These are phyloP conservation scores for Daphne laureola DNA, from an alignment of 441 rosid species.

Conservation along the genomic window DNA sequence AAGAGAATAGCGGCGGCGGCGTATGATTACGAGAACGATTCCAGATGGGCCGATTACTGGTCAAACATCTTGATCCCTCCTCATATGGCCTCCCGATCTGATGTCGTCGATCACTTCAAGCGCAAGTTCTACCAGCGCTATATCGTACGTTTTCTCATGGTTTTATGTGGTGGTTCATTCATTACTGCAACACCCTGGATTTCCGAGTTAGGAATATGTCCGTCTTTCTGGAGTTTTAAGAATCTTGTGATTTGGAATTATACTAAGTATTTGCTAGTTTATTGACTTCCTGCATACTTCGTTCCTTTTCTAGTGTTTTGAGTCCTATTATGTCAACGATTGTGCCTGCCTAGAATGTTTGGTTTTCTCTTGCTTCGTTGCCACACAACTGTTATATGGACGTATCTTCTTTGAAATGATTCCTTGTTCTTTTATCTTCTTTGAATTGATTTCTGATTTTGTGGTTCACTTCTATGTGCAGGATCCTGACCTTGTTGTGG, in stretches of 20 bases:
- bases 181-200: neutral
- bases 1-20: slow-evolving; percentile 80
- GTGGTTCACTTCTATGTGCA: slow-evolving; percentile 18
- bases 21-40: slow-evolving; percentile 83
- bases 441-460: neutral
- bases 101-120: slow-evolving; percentile 81
- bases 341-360: no score
- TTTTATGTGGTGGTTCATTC: neutral
- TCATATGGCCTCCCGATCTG: slow-evolving; percentile 80
- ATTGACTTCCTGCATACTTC: no score
- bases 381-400: no score
- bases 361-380: no score
- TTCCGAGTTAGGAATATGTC: neutral
- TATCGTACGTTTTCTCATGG: slow-evolving; percentile 35
- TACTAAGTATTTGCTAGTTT: no score
- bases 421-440: neutral
- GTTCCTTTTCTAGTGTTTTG: no score
- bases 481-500: slow-evolving; percentile 88
- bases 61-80: slow-evolving; percentile 92
- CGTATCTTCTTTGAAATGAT: neutral
- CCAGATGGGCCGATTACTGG: slow-evolving; percentile 93
- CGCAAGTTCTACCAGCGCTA: slow-evolving; percentile 98
- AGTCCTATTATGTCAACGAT: no score
- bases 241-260: no score
- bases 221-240: no score